Conservation (phyloP, 176 grass and related monocot species). For the Oryza nivara region DNA sequence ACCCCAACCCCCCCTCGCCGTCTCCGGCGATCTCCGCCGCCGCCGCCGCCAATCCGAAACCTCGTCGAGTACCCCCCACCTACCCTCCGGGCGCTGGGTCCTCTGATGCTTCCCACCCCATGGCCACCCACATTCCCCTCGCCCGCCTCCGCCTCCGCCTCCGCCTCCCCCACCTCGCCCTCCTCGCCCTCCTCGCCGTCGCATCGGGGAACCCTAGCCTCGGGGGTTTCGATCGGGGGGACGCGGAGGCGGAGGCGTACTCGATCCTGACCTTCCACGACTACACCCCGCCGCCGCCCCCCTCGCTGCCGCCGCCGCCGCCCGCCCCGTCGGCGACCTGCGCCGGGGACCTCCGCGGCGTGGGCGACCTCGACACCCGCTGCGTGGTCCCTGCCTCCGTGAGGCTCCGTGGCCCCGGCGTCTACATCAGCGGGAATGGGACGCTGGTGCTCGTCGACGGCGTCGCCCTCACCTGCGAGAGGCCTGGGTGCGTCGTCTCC, state of each 20-base stretch:
- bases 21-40: slow-evolving; percentile 49
- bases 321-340: slow-evolving; percentile 71
- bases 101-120: slow-evolving; percentile 77
- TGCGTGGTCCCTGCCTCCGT: slow-evolving; percentile 67
- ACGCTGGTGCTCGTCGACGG: slow-evolving; percentile 63
- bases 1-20: slow-evolving; percentile 44
- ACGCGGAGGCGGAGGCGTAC: slow-evolving; percentile 41
- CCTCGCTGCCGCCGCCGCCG: slow-evolving; percentile 60
- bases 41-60: neutral
- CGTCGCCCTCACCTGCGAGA: slow-evolving; percentile 64
- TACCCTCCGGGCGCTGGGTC: neutral
- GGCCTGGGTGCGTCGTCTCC: slow-evolving; percentile 66
- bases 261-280: slow-evolving; percentile 85
- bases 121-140: slow-evolving; percentile 51
- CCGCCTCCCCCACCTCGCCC: slow-evolving; percentile 21
- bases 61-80: neutral
- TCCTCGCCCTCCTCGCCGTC: slow-evolving; percentile 35
- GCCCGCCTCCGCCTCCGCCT: neutral
- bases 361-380: slow-evolving; percentile 70
- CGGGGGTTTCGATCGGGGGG: slow-evolving; percentile 30
- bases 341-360: slow-evolving; percentile 68
- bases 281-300: slow-evolving; percentile 76
- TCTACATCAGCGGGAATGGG: slow-evolving; percentile 73
- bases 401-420: slow-evolving; percentile 35
- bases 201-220: slow-evolving; percentile 48